Evolutionary conservation across 2,329 filamentous ascomycete genomes (phyloP).

Genomic region (Ambrosiella beaveri): DNA sequence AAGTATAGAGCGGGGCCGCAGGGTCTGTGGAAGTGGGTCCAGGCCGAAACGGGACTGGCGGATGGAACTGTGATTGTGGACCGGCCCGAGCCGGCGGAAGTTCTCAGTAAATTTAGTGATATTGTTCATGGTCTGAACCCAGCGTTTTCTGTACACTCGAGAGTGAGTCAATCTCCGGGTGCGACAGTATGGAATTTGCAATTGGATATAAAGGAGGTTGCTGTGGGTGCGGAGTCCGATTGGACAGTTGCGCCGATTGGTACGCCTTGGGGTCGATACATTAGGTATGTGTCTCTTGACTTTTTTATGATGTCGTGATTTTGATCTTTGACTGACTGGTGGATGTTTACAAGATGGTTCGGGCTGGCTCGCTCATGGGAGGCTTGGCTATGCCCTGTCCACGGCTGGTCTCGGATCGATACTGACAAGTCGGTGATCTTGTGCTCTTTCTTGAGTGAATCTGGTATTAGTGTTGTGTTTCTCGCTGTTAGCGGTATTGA

Average conservation of each 20-base stretch:
- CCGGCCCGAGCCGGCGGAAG: constrained; percentile 17
- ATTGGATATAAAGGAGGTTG: constrained; percentile 32
- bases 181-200: constrained; percentile 57
- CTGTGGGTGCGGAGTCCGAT: constrained; percentile 39
- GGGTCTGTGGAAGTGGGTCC: constrained; percentile 52
- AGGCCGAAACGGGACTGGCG: constrained; percentile 41
- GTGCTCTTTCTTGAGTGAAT: constrained; percentile 54
- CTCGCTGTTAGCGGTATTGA: constrained; percentile 61
- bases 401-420: constrained; percentile 49
- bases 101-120: constrained; percentile 28
- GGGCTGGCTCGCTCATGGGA: constrained; percentile 61
- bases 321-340: neutral
- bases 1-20: constrained; percentile 42
- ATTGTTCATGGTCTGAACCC: constrained; percentile 42
- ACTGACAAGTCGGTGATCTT: constrained; percentile 65
- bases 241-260: constrained; percentile 43
- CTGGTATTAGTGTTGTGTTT: constrained; percentile 60
- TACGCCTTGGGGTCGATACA: constrained; percentile 37
- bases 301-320: neutral
- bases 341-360: constrained; percentile 45
- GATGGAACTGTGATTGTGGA: constrained; percentile 47
- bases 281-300: constrained; percentile 26
- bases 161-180: constrained; percentile 47
- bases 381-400: constrained; percentile 78
- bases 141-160: constrained; percentile 34